Base-by-base conservation (phyloP, 306 rosid species). In the Lagenaria siceraria region DNA sequence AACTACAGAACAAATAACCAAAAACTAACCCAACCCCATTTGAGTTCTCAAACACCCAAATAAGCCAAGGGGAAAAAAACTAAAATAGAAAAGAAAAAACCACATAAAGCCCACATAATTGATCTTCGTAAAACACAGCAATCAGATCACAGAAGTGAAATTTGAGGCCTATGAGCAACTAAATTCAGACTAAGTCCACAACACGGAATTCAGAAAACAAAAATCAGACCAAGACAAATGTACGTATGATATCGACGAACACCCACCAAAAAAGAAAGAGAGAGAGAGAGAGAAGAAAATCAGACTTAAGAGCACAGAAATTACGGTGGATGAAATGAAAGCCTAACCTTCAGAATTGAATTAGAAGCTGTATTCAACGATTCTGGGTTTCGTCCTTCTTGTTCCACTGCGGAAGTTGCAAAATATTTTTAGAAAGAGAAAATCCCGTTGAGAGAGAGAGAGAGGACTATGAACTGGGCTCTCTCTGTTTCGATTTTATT, bases 401-500 rank as follows among this genome's bases (percentile, higher is more conserved):
- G 78, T 65, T 59, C 82, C 51, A 66, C 80, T 85, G 82, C 68
- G 83, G 68, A 81, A 84, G 89, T 82, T 90, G 86, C 87, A 81
- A 83, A 54, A 54, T 75, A 22, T 43, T 85, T 62, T 24, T 81
- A 85, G 88, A 92, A 71, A 48, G 84, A 83, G 82, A 84, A 35
- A 6, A 53, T 75, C 74, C 29, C 76, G 76, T 72, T 75, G 66
- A 58, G 79, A 74, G 82, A 81, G 81, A 70, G 36, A 71, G 74
- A 49, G 35, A 24, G 22, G 77, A 55, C 82, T 61, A 74, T n/a
- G 72, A 42, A 78, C 38, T 36, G 75, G 77, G 80, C 46, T 75
- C 31, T 31, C 59, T 31, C 64, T 61, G 33, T 38, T 85, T 84
- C 92, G 90, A 86, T 89, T 88, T 84, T 86, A 82, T 86, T 82